Evolutionary conservation across 1,139 yeast genomes (phyloP).

Genomic region (Saccharomyces hybrid): DNA sequence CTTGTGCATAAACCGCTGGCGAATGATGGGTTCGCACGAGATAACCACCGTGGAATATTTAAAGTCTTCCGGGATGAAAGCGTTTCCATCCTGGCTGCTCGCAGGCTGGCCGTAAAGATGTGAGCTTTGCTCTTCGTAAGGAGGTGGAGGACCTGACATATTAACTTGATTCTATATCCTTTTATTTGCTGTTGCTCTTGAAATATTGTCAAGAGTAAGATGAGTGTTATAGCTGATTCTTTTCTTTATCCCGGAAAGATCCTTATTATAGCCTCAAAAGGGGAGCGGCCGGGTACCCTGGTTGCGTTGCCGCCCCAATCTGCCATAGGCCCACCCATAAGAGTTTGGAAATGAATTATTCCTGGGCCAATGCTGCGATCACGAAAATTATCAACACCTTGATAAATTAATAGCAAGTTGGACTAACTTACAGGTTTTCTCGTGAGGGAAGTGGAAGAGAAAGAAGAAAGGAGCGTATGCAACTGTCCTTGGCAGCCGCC

Average conservation of each 20-base stretch:
- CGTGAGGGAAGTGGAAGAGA: background rate
- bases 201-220: background rate
- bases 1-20: slow-evolving; percentile 70
- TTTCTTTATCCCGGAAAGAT: background rate
- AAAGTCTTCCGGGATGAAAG: slow-evolving; percentile 63
- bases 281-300: background rate
- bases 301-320: background rate
- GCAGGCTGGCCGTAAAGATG: slow-evolving; percentile 16
- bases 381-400: background rate
- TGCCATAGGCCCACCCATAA: background rate
- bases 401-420: background rate
- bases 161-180: background rate
- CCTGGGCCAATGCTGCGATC: background rate
- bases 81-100: slow-evolving; percentile 33
- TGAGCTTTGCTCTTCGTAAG: slow-evolving; percentile 2
- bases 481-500: background rate
- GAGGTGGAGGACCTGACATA: slow-evolving; percentile 4
- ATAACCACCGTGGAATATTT: slow-evolving; percentile 75
- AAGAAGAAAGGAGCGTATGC: background rate
- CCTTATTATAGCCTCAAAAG: background rate
- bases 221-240: background rate
- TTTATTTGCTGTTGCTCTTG: background rate
- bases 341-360: background rate
- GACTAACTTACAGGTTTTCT: background rate
- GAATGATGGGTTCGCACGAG: slow-evolving; percentile 65